Evolutionary conservation across 305 asterid genomes (phyloP).

Genomic region (Euphrasia arctica): DNA sequence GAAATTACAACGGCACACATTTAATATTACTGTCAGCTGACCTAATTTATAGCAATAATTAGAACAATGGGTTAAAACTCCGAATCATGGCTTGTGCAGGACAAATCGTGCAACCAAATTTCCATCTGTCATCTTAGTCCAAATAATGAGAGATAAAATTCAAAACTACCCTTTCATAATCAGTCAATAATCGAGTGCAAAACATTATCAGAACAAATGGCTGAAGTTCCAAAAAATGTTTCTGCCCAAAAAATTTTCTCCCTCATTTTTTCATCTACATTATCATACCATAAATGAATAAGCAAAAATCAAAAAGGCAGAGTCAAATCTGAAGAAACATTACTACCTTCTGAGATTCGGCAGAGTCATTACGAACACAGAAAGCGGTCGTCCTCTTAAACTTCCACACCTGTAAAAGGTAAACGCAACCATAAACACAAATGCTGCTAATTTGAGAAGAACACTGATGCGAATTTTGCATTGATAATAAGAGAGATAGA

Average conservation of each 20-base stretch:
- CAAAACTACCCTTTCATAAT: too few species aligned
- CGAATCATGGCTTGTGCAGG: too few species aligned
- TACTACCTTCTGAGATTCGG: constrained; percentile 34
- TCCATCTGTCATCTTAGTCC: too few species aligned
- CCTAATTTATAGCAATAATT: background rate
- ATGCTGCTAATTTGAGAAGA: background rate
- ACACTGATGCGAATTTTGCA: background rate
- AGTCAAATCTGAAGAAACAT: background rate
- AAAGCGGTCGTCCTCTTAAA: constrained; percentile 31
- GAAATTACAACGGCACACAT: background rate
- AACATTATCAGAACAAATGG: too few species aligned
- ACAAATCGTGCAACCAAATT: too few species aligned
- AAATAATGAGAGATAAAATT: too few species aligned
- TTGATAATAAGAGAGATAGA: background rate
- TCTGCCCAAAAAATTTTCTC: too few species aligned
- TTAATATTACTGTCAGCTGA: too few species aligned
- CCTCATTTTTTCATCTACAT: too few species aligned
- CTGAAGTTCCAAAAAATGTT: too few species aligned
- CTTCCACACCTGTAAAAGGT: constrained; percentile 35
- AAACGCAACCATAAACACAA: constrained; percentile 11
- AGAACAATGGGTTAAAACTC: too few species aligned
- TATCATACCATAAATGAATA: background rate
- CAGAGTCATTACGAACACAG: constrained; percentile 28
- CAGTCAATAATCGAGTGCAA: too few species aligned
- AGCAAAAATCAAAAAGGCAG: background rate